Evolutionary conservation across 1,139 yeast genomes (phyloP), one percentile per base, ranked within the genome.

Genomic region (Geotrichum histeridarum): DNA sequence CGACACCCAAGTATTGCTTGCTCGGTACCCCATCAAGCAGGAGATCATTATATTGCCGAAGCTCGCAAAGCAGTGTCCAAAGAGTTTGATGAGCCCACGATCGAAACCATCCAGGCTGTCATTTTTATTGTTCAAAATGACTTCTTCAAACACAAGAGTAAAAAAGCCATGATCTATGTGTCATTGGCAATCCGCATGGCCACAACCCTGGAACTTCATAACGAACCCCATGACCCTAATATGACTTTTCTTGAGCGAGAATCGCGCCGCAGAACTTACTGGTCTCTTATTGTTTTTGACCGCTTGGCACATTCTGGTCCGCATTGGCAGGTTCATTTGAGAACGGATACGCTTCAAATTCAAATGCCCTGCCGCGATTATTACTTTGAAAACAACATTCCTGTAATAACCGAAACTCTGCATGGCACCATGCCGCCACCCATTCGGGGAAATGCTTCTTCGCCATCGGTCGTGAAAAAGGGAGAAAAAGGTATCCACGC

Each of bases 181-280:
- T 66, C 70, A 4, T 58, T 71, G 60, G 72, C 71, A 5, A 66
- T 71, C 52, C 65, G 73, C 2, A 69, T 70, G 69, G 73, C 73
- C 8, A 60, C 68, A 7, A 65, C 68, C 15, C 58, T 71, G 42
- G 67, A 66, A 8, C 64, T 71, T 17, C 66, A 70, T 57, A 60
- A 62, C 48, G 71, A 71, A 51, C 44, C 48, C 1, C 47, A 54
- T n/a, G 59, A 59, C 39, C 59, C 60, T 6, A 61, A 60, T 8
- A 59, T 66, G 33, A 57, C 69, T 1, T 70, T 71, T 68, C 57
- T 67, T 18, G 72, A 70, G 42, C 64, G 69, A 31, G 74, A 71
- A 55, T 61, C 63, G 38, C 62, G 73, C 1, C 60, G 74, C 22
- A 59, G 73, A 35, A 68, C 73, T 0, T 71, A 67, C 59, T 71